phyloP scores from a whole-genome alignment of 257 asterid genomes.

The Petrea volubilis region DNA sequence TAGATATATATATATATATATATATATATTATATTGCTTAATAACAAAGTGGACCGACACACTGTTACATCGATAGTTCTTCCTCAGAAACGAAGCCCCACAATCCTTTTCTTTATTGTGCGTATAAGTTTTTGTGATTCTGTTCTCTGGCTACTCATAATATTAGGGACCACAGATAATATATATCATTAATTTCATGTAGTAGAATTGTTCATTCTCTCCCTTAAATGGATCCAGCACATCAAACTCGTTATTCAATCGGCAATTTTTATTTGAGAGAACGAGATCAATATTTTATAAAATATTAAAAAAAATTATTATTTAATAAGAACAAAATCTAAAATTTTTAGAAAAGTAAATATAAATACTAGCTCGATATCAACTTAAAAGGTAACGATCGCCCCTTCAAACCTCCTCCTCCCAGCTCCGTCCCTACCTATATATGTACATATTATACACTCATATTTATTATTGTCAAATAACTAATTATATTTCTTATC shows the following conservation, averaged over 20 bases:
- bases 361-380: too few relatives aligned
- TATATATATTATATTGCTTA: too few relatives aligned
- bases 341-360: too few relatives aligned
- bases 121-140: conserved; percentile 33
- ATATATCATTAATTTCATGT: conserved; percentile 28
- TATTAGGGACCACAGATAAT: conserved; percentile 31
- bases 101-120: conserved; percentile 28
- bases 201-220: conserved; percentile 27
- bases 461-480: too few relatives aligned
- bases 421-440: too few relatives aligned
- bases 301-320: background rate
- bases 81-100: conserved; percentile 27
- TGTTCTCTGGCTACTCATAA: conserved; percentile 17
- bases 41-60: conserved; percentile 38
- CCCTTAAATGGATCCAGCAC: conserved; percentile 35
- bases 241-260: conserved; percentile 12
- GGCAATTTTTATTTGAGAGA: too few relatives aligned
- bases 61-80: conserved; percentile 19
- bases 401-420: too few relatives aligned
- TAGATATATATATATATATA: too few relatives aligned
- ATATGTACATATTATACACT: too few relatives aligned
- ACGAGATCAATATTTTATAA: too few relatives aligned
- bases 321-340: background rate
- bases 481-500: too few relatives aligned
- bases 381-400: too few relatives aligned